phyloP scores from a whole-genome alignment of 306 rosid genomes.

The Malus fusca region DNA sequence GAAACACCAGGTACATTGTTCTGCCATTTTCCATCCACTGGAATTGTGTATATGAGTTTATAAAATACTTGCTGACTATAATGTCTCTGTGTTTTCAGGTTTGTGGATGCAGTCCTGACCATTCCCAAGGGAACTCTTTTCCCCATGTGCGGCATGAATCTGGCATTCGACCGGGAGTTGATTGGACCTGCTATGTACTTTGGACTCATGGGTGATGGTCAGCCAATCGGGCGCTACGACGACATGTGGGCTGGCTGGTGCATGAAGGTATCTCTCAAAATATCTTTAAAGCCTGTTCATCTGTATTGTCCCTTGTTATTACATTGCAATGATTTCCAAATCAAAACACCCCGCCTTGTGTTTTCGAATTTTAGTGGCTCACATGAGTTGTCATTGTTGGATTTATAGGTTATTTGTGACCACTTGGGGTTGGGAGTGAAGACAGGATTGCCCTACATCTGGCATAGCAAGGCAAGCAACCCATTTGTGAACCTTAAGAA shows the following conservation, averaged over 20 bases:
- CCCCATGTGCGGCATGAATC: slow-evolving; percentile 88
- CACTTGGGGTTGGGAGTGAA: slow-evolving; percentile 78
- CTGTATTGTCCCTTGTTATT: background rate
- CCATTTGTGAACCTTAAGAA: slow-evolving; percentile 79
- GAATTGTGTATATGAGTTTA: background rate
- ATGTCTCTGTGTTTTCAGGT: slow-evolving; percentile 31
- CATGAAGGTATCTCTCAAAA: slow-evolving; percentile 41
- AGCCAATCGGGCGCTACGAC: slow-evolving; percentile 73
- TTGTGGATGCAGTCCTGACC: slow-evolving; percentile 73
- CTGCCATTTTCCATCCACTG: background rate
- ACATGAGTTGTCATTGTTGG: background rate
- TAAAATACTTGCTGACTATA: background rate
- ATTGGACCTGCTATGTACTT: slow-evolving; percentile 91
- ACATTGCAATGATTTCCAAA: background rate
- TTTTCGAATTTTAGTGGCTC: slow-evolving; percentile 6
- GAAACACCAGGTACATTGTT: slow-evolving; percentile 54
- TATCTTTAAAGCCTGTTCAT: background rate
- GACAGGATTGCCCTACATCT: slow-evolving; percentile 82
- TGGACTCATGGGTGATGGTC: slow-evolving; percentile 90
- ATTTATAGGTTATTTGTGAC: slow-evolving; percentile 63
- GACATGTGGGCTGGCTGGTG: slow-evolving; percentile 99
- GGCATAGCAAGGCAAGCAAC: slow-evolving; percentile 91
- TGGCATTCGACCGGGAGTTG: slow-evolving; percentile 74
- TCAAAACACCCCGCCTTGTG: background rate
- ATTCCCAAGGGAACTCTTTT: slow-evolving; percentile 73